A percentile compares a stretch with the other conserved stretches of the same genome.
Conservation (phyloP, 2,329 filamentous ascomycete species). For the Fusarium globosum region DNA sequence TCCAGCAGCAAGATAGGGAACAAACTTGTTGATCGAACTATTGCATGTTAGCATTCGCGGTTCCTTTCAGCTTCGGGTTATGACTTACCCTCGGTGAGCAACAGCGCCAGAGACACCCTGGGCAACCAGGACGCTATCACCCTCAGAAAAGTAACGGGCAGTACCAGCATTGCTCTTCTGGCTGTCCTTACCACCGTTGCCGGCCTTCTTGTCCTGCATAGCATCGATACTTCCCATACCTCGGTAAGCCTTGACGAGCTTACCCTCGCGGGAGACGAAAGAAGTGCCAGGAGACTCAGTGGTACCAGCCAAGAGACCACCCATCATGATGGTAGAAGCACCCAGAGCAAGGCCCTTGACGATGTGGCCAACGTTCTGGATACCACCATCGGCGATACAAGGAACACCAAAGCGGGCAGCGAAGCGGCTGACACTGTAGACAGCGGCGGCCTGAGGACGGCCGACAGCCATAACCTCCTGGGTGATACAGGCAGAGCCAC, state of each 20-base stretch:
- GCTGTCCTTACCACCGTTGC: slow-evolving; percentile 75
- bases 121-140: slow-evolving; percentile 91
- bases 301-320: slow-evolving; percentile 94
- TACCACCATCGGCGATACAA: slow-evolving; percentile 96
- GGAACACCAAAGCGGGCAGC: slow-evolving; percentile 94
- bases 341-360: slow-evolving; percentile 97
- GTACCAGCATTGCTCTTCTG: slow-evolving; percentile 93
- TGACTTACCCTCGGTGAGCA: slow-evolving; percentile 74
- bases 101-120: slow-evolving; percentile 94
- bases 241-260: slow-evolving; percentile 98
- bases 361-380: slow-evolving; percentile 98
- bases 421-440: slow-evolving; percentile 89
- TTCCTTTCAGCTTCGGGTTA: not conserved
- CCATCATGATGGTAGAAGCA: slow-evolving; percentile 99
- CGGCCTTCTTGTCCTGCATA: slow-evolving; percentile 99
- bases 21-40: slow-evolving; percentile 89
- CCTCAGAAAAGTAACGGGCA: slow-evolving; percentile 97
- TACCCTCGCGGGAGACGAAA: slow-evolving; percentile 94
- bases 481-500: slow-evolving; percentile 97
- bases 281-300: slow-evolving; percentile 98
- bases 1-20: slow-evolving; percentile 94
- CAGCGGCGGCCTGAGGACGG: slow-evolving; percentile 92
- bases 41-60: slow-evolving; percentile 46
- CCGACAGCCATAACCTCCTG: slow-evolving; percentile 99
- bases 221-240: slow-evolving; percentile 99